phyloP scores from a whole-genome alignment of 495 filamentous ascomycete species.

The Hypoxylon lienhwacheense region DNA sequence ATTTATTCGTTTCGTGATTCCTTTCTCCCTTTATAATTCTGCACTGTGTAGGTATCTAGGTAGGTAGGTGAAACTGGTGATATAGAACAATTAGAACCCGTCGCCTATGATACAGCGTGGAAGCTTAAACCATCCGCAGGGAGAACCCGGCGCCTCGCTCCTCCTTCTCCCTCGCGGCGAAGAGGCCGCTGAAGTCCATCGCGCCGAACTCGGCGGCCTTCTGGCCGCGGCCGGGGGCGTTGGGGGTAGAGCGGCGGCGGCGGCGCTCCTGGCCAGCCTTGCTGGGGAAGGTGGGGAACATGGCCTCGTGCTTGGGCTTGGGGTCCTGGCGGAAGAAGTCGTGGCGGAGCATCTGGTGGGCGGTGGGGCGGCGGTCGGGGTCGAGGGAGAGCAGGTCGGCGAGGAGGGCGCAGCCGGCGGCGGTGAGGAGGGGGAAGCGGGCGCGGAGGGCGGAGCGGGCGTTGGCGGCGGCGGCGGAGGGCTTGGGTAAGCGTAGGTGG shows the following conservation, averaged over 20 bases:
- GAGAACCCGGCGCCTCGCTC: conserved; percentile 79
- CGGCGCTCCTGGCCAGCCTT: conserved; percentile 92
- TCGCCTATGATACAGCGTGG: neutral
- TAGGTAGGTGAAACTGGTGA: too few species aligned
- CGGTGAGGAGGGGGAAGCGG: conserved; percentile 79
- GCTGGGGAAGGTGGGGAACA: conserved; percentile 91
- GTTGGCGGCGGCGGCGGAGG: conserved; percentile 44
- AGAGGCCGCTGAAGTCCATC: conserved; percentile 80
- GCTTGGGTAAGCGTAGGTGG: conserved; percentile 73
- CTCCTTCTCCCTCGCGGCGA: conserved; percentile 71
- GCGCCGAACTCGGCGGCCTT: conserved; percentile 64
- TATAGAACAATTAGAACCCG: too few species aligned
- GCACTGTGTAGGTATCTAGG: too few species aligned
- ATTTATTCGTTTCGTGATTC: conserved; percentile 1
- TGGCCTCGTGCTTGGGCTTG: conserved; percentile 77
- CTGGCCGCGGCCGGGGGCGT: conserved; percentile 81
- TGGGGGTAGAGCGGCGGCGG: conserved; percentile 71
- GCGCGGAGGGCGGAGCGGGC: conserved; percentile 59
- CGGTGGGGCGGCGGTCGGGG: conserved; percentile 68
- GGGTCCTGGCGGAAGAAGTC: conserved; percentile 90
- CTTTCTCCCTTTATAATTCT: too few species aligned
- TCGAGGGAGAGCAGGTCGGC: conserved; percentile 71
- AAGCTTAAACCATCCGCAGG: conserved; percentile 63
- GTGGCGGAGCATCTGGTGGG: conserved; percentile 66
- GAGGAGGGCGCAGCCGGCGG: conserved; percentile 71